Conservation (phyloP, 495 filamentous ascomycete species). For the Xylaria scruposa region DNA sequence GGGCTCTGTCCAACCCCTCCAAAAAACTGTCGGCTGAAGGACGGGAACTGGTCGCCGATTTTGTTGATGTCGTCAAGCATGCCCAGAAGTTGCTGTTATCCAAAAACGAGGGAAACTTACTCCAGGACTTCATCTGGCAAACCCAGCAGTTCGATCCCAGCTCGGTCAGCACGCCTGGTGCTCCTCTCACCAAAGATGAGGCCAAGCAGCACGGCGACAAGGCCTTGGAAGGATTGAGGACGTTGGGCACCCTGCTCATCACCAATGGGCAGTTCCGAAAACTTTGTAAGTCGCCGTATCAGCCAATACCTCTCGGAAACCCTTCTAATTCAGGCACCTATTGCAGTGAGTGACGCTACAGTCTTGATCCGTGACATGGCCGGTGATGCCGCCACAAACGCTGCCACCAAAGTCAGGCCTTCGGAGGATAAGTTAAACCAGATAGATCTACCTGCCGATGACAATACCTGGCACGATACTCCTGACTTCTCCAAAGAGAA, state of each 20-base stretch:
- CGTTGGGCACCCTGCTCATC: slow-evolving; percentile 85
- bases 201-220: slow-evolving; percentile 82
- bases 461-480: slow-evolving; percentile 92
- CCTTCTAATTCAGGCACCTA: slow-evolving; percentile 38
- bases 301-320: not conserved
- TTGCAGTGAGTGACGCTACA: slow-evolving; percentile 81
- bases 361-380: slow-evolving; percentile 86
- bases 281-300: slow-evolving; percentile 67
- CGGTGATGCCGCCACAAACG: slow-evolving; percentile 84
- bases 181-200: slow-evolving; percentile 74
- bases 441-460: slow-evolving; percentile 82
- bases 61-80: slow-evolving; percentile 83
- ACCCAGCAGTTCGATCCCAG: slow-evolving; percentile 75
- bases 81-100: slow-evolving; percentile 86
- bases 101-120: slow-evolving; percentile 93
- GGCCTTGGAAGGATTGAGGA: slow-evolving; percentile 84
- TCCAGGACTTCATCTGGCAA: slow-evolving; percentile 97
- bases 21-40: slow-evolving; percentile 84
- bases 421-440: slow-evolving; percentile 75
- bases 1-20: slow-evolving; percentile 72
- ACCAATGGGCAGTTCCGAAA: slow-evolving; percentile 98
- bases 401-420: slow-evolving; percentile 80
- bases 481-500: slow-evolving; percentile 77
- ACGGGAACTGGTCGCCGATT: slow-evolving; percentile 73
- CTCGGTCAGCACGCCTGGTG: slow-evolving; percentile 62